A percentile compares a stretch with the other conserved stretches of the same genome.
Evolutionary conservation across 768 basidiomycete genomes (phyloP).

Genomic region (Leccinum broughii): DNA sequence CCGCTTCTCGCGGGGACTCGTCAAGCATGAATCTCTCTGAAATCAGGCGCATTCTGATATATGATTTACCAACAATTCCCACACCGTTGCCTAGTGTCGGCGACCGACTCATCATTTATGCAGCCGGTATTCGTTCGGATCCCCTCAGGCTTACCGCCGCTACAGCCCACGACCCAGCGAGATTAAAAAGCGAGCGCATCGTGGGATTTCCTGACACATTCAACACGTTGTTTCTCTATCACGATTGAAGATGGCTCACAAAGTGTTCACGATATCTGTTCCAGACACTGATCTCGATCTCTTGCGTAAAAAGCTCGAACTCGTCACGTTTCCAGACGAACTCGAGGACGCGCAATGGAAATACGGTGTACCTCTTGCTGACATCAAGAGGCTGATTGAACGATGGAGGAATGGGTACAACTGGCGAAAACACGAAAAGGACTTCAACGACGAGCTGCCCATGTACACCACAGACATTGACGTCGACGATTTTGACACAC

Average conservation of each 20-base stretch:
- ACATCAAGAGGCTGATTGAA: no score
- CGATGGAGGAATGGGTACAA: no score
- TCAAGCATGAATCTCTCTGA: background rate
- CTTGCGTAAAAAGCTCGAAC: no score
- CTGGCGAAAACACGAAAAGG: no score
- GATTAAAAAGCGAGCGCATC: background rate
- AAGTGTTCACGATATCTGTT: no score
- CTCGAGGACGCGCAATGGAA: no score
- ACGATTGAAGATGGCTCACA: slow-evolving; percentile 30
- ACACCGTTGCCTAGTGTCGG: background rate
- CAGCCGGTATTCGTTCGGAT: background rate
- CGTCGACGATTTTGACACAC: no score
- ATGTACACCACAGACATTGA: no score
- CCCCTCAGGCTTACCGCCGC: background rate
- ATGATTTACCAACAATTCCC: background rate
- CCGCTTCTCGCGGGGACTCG: slow-evolving; percentile 1
- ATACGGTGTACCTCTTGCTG: no score
- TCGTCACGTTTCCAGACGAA: no score
- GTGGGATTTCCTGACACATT: background rate
- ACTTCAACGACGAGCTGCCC: no score
- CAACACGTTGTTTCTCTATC: background rate
- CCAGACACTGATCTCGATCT: no score
- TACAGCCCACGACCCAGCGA: background rate
- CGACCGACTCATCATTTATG: background rate
- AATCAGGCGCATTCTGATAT: background rate